These are phyloP conservation scores for Ustilago esculenta DNA, from an alignment of 1,284 basidiomycete genomes.

Conservation along the genomic window DNA sequence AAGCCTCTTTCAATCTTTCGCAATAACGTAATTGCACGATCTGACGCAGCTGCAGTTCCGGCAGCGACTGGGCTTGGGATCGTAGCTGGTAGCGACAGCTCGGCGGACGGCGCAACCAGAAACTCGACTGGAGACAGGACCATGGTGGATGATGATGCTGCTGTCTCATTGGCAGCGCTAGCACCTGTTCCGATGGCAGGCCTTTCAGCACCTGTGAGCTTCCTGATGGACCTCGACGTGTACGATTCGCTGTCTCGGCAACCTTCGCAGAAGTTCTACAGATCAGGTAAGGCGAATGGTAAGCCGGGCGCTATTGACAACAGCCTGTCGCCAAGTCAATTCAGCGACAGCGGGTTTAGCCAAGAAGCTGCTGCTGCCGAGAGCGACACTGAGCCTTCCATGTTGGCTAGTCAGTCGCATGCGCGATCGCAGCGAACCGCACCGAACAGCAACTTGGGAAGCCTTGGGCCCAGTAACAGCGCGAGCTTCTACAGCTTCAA, in stretches of 20 bases:
- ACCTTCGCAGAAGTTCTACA: slow-evolving; percentile 12
- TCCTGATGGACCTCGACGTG: slow-evolving; percentile 49
- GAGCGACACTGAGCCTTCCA: slow-evolving; percentile 44
- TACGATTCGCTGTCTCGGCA: slow-evolving; percentile 42
- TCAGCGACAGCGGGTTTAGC: slow-evolving; percentile 24
- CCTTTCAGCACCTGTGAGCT: slow-evolving; percentile 34
- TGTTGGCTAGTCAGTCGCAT: slow-evolving; percentile 16
- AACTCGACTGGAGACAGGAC: slow-evolving; percentile 1
- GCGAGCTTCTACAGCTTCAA: slow-evolving; percentile 42
- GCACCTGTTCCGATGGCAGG: slow-evolving; percentile 4
- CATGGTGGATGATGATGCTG: slow-evolving; percentile 1
- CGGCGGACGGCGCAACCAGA: not conserved
- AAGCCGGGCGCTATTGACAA: slow-evolving; percentile 1
- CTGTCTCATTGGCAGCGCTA: not conserved
- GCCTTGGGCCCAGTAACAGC: slow-evolving; percentile 11
- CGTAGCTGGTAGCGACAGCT: slow-evolving; percentile 11
- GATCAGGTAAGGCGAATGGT: no score
- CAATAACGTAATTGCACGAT: slow-evolving; percentile 18
- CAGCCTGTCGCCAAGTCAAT: slow-evolving; percentile 21
- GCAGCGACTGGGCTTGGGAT: slow-evolving; percentile 28
- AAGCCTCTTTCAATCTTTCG: slow-evolving; percentile 15
- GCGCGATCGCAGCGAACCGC: slow-evolving; percentile 18
- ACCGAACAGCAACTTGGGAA: not conserved
- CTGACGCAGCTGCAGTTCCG: not conserved
- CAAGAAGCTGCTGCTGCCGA: slow-evolving; percentile 34